Conservation (phyloP, 176 grass and related monocot genomes). For the Oropetium thomaeum region DNA sequence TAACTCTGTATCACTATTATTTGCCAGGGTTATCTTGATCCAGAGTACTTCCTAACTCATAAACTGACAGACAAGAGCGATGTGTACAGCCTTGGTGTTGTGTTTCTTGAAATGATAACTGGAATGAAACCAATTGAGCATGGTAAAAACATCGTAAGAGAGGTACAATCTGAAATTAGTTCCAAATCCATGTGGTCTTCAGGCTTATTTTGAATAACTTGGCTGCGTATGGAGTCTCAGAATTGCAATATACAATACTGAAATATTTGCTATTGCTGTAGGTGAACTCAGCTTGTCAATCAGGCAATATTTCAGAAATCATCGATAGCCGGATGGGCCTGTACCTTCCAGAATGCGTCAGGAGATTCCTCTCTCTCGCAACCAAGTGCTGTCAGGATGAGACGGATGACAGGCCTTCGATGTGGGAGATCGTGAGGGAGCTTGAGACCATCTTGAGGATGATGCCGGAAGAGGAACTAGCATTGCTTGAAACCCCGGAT, state of each 20-base stretch:
- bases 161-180: constrained; percentile 42
- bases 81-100: constrained; percentile 87
- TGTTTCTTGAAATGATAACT: constrained; percentile 82
- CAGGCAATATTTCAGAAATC: constrained; percentile 51
- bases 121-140: constrained; percentile 84
- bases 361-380: constrained; percentile 59
- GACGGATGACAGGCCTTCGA: constrained; percentile 68
- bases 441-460: constrained; percentile 63
- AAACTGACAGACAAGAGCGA: constrained; percentile 85
- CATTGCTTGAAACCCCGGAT: constrained; percentile 27
- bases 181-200: neutral
- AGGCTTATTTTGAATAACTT: neutral
- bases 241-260: constrained; percentile 19
- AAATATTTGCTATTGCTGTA: constrained; percentile 29
- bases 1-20: constrained; percentile 4
- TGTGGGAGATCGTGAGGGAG: constrained; percentile 79
- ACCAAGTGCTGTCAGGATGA: constrained; percentile 65
- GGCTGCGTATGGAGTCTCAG: constrained; percentile 29
- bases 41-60: constrained; percentile 89
- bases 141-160: constrained; percentile 97
- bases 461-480: constrained; percentile 49
- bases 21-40: constrained; percentile 92
- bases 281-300: constrained; percentile 65
- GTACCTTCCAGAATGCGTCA: constrained; percentile 56
- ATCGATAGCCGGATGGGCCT: constrained; percentile 65